A percentile compares a stretch with the other conserved stretches of the same genome.
These are phyloP conservation scores for Saccharomyces kudriavzevii DNA, from an alignment of 805 yeast genomes.

Conservation along the genomic window DNA sequence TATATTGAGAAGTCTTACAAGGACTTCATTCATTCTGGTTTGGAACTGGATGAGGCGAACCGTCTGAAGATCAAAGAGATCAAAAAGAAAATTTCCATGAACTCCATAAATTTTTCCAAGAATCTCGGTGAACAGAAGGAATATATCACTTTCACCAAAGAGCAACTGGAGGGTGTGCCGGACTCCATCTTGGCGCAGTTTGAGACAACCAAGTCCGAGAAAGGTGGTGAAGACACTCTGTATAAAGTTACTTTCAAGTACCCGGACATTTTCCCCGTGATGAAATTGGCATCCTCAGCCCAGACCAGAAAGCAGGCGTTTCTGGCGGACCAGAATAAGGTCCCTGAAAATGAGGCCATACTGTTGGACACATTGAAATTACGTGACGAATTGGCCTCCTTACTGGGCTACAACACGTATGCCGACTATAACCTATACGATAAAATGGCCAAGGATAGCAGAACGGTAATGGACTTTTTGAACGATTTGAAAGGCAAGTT, in stretches of 20 bases:
- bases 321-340: slow-evolving; percentile 60
- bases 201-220: slow-evolving; percentile 34
- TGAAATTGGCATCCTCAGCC: slow-evolving; percentile 58
- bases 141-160: slow-evolving; percentile 47
- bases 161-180: slow-evolving; percentile 71
- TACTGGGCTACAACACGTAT: slow-evolving; percentile 60
- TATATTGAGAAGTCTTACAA: slow-evolving; percentile 49
- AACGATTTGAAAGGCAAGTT: slow-evolving; percentile 52
- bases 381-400: slow-evolving; percentile 53
- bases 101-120: slow-evolving; percentile 50
- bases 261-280: slow-evolving; percentile 72
- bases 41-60: slow-evolving; percentile 47
- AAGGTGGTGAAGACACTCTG: slow-evolving; percentile 34
- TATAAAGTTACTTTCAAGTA: slow-evolving; percentile 70
- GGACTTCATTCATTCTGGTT: slow-evolving; percentile 60
- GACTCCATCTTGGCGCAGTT: slow-evolving; percentile 51
- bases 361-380: slow-evolving; percentile 51
- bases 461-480: slow-evolving; percentile 53
- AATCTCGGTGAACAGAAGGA: slow-evolving; percentile 68
- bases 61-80: slow-evolving; percentile 51
- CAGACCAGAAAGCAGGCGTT: slow-evolving; percentile 61
- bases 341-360: slow-evolving; percentile 54
- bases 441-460: slow-evolving; percentile 69
- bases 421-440: slow-evolving; percentile 67
- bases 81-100: slow-evolving; percentile 49